Base-by-base conservation (phyloP, 2,329 filamentous ascomycete genomes). In the Phymatotrichopsis omnivora region DNA sequence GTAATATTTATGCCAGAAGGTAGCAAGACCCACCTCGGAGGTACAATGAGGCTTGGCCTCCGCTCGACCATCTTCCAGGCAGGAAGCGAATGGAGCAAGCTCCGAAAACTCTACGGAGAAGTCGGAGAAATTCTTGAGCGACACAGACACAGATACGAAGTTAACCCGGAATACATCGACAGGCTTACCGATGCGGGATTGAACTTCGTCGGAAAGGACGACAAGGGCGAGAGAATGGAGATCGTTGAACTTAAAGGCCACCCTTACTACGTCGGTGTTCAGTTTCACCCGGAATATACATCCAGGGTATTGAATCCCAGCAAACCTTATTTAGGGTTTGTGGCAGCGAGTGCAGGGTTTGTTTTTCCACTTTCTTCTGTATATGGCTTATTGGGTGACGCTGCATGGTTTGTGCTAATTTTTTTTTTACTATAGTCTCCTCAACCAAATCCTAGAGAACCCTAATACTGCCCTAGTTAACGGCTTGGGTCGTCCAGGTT, bases 1-100 rank as follows among this genome's bases (percentile, higher is more conserved):
- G 77, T 98, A 56, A 75, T 96, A 56, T 89, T 82, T 67, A 98
- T 96, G 91, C 89, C 89, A 2, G 89, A 95, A 63, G 74, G 82
- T 56, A 75, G 82, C 65, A 76, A 78, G 61, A 72, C 70, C n/a
- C 79, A 80, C 52, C 72, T 87, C 64, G 85, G 86, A 42, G 86
- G 82, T 16, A 93, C 84, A 1, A 93, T 93, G 86, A 75, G 85
- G 50, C 75, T 93, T 1, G 85, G 86, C 47, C 73, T 78, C 19
- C 78, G 82, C 19, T 71, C 79, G 11, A 84, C 81, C 0, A 65
- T 78, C 53, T 93, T 93, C 72, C 82, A 91, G 62, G 62, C 72
- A 1, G 76, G 74, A 42, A 82, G 73, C 33, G 80, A 89, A 58
- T 91, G 82, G 83, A 83, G 77, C 46, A 79, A 78, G 56, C 72